Percentiles rank a stretch among this genome's conserved stretches.
phyloP scores from a whole-genome alignment of 805 yeast species.

The Lipomyces starkeyi region DNA sequence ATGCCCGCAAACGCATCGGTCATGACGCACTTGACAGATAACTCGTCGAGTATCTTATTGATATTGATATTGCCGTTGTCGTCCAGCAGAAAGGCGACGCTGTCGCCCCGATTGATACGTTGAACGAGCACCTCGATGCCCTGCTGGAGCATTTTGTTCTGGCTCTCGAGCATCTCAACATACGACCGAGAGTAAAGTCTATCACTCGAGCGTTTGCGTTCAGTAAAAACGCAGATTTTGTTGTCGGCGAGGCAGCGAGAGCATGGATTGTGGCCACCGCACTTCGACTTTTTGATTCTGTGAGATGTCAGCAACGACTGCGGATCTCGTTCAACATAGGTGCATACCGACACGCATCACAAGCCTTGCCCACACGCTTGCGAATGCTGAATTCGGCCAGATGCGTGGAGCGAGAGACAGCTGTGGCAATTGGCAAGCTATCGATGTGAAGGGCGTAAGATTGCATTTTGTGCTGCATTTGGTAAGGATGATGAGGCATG shows the following conservation, averaged over 20 bases:
- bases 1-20: background rate
- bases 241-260: constrained; percentile 58
- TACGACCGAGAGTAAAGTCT: constrained; percentile 59
- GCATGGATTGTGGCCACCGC: constrained; percentile 57
- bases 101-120: constrained; percentile 18
- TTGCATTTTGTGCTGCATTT: no score
- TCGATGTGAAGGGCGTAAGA: no score
- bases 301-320: background rate
- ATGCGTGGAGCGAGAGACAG: background rate
- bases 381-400: constrained; percentile 18
- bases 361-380: constrained; percentile 56
- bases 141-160: constrained; percentile 54
- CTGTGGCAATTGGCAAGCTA: no score
- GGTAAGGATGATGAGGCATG: no score
- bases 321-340: background rate
- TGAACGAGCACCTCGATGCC: constrained; percentile 33
- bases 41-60: constrained; percentile 4
- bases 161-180: constrained; percentile 64
- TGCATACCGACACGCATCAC: constrained; percentile 52
- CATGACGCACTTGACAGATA: constrained; percentile 1
- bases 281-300: constrained; percentile 36
- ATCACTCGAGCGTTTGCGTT: constrained; percentile 57
- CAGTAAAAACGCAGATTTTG: constrained; percentile 61
- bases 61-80: constrained; percentile 12
- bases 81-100: constrained; percentile 7